A percentile compares a stretch with the other conserved stretches of the same genome.
These are phyloP conservation scores for Saturnispora mendoncae DNA, from an alignment of 805 yeast species.

Conservation along the genomic window DNA sequence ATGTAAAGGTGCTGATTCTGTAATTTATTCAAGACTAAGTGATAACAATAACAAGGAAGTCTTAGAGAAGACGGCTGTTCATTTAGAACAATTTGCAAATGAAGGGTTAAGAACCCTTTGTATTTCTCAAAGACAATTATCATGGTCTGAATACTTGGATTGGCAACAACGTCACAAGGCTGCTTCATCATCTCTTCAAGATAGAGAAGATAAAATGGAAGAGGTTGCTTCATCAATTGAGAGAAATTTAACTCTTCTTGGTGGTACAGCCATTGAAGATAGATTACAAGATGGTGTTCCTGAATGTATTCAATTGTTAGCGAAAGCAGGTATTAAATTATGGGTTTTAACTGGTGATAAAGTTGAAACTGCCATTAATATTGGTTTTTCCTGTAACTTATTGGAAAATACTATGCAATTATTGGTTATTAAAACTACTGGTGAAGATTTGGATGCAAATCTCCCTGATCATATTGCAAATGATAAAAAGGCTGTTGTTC, in stretches of 20 bases:
- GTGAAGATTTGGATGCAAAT: conserved; percentile 42
- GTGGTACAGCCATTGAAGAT: conserved; percentile 86
- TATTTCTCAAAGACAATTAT: conserved; percentile 60
- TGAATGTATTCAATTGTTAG: conserved; percentile 61
- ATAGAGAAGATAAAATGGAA: conserved; percentile 65
- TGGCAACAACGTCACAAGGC: conserved; percentile 58
- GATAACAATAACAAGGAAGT: conserved; percentile 35
- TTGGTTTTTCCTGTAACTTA: conserved; percentile 78
- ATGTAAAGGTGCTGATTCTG: conserved; percentile 82
- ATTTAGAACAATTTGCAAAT: conserved; percentile 69
- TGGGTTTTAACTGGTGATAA: conserved; percentile 88
- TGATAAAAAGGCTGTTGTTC: conserved; percentile 31
- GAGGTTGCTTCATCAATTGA: conserved; percentile 68
- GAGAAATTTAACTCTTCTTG: conserved; percentile 52
- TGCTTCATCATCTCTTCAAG: conserved; percentile 55
- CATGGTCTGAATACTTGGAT: conserved; percentile 50
- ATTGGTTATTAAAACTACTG: conserved; percentile 52
- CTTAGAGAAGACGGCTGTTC: conserved; percentile 58
- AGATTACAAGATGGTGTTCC: conserved; percentile 82
- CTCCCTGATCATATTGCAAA: conserved; percentile 25
- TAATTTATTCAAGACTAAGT: conserved; percentile 58
- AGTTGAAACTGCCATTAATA: conserved; percentile 83
- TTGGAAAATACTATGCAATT: conserved; percentile 70
- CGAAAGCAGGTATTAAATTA: conserved; percentile 69
- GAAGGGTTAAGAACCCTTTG: conserved; percentile 80